Evolutionary conservation across 2,329 filamentous ascomycete species (phyloP), one percentile per base, ranked within the genome.

Genomic region (Phialophora expanda): DNA sequence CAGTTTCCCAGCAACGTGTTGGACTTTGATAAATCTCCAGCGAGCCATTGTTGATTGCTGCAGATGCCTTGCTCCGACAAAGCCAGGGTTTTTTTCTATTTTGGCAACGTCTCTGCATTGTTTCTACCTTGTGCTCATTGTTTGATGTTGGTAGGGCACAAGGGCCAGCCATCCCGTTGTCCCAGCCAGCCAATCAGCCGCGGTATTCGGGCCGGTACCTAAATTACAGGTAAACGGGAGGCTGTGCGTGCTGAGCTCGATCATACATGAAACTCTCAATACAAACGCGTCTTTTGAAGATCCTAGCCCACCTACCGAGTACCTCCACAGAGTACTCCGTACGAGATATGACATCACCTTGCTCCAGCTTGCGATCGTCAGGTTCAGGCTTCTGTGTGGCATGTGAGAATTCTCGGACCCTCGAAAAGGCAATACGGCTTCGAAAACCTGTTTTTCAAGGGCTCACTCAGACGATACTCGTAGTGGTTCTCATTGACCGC

Each of bases 361-460:
- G 5, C 38, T 44, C 2, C 38, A n/a, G 38, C 38, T 44, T 59
- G 56, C 24, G 56, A 59, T 50, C 41, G 26, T 59, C 56, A 59
- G 56, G 56, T 41, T 59, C 56, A 17, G 20, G 14, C 11, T 17
- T 6, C 7, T 6, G n/a, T 20, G 9, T 50, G 26, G 30, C 56
- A 59, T 50, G 56, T 59, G 56, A 22, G 56, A 44, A 44, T n/a
- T 6, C 38, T 41, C 34, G 34, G 14, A 17, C 34, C 56, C 38
- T 50, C 17, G 41, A 50, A 50, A 59, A 59, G 56, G 56, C 46
- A 59, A 59, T 50, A 48, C 30, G 3, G 41, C 17, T 14, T n/a
- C 28, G 8, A 59, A 59, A 59, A 59, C 56, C 56, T 59, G 56
- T 59, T 59, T 59, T 48, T 44, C 17, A 17, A 41, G 34, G 34